Evolutionary conservation across 352 stramenopile genomes (phyloP).

Genomic region (Bremia lactucae): DNA sequence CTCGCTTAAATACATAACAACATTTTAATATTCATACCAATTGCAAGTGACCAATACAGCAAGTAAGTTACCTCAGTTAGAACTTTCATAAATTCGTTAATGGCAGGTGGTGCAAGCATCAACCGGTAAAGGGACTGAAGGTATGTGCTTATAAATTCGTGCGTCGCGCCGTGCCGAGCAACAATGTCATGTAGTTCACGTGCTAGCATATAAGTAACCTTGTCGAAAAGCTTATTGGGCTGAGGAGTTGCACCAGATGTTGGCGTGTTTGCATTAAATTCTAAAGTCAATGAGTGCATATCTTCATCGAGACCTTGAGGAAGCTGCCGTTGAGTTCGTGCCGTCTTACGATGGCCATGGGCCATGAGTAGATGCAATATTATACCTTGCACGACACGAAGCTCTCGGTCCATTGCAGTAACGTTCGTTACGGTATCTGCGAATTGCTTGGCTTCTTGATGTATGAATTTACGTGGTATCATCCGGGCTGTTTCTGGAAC

Average conservation of each 20-base stretch:
- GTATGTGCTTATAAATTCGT: conserved; percentile 65
- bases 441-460: conserved; percentile 49
- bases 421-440: conserved; percentile 25
- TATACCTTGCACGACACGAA: conserved; percentile 49
- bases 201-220: conserved; percentile 48
- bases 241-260: conserved; percentile 61
- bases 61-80: conserved; percentile 45
- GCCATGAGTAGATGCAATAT: conserved; percentile 50
- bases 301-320: conserved; percentile 57
- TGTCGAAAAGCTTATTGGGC: conserved; percentile 72
- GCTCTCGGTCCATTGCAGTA: conserved; percentile 54
- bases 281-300: conserved; percentile 61
- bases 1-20: conserved; percentile 26
- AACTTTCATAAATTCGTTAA: conserved; percentile 68
- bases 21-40: background rate
- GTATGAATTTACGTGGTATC: conserved; percentile 65
- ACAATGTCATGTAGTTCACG: conserved; percentile 66
- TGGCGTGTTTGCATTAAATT: conserved; percentile 73
- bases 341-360: conserved; percentile 54
- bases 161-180: conserved; percentile 36
- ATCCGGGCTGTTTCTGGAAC: conserved; percentile 50
- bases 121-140: conserved; percentile 68
- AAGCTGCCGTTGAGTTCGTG: conserved; percentile 46
- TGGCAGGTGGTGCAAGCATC: conserved; percentile 43
- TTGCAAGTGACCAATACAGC: background rate